These are phyloP conservation scores for Fusarium incarnatum DNA, from an alignment of 2,329 filamentous ascomycete genomes.

Conservation along the genomic window DNA sequence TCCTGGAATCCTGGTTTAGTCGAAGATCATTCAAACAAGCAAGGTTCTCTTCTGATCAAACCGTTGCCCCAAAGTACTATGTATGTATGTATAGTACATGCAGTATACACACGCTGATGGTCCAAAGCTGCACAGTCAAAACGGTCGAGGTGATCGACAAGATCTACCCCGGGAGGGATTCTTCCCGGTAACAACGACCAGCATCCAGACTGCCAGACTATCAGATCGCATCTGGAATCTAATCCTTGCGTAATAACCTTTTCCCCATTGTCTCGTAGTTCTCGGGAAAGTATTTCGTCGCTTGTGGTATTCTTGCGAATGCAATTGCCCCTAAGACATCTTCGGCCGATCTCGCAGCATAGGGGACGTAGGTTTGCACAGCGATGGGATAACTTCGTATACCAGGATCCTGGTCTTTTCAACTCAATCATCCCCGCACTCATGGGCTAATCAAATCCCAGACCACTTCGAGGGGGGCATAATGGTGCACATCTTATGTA, in stretches of 20 bases:
- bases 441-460: conserved; percentile 27
- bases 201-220: conserved; percentile 15
- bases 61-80: background rate
- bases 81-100: background rate
- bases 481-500: conserved; percentile 48
- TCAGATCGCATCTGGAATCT: conserved; percentile 27
- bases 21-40: background rate
- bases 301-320: background rate
- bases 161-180: conserved; percentile 44
- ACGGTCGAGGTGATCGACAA: conserved; percentile 43
- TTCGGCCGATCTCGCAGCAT: background rate
- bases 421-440: conserved; percentile 24
- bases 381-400: conserved; percentile 1
- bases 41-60: conserved; percentile 18
- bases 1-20: conserved; percentile 21
- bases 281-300: conserved; percentile 6
- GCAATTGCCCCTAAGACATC: background rate
- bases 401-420: conserved; percentile 19
- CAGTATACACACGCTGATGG: conserved; percentile 11
- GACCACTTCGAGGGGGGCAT: conserved; percentile 27
- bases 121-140: conserved; percentile 40
- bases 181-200: conserved; percentile 35
- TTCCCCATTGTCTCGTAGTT: background rate
- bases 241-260: conserved; percentile 1
- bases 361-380: background rate